Base-by-base conservation (phyloP, 2,329 filamentous ascomycete species). In the Colletotrichum spaethianum region DNA sequence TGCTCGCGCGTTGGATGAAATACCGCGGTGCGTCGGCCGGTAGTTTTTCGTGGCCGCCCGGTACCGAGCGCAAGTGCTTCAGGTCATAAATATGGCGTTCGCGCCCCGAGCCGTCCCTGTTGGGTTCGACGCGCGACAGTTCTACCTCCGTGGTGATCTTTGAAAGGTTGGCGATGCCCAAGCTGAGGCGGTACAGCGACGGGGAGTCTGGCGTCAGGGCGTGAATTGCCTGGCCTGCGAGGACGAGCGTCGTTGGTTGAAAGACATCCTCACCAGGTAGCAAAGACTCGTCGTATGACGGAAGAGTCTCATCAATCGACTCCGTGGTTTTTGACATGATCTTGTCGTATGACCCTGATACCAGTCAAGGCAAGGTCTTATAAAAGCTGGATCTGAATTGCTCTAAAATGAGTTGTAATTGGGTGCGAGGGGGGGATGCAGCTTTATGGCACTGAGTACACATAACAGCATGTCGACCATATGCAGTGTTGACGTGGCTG, bases 21-120 rank as follows among this genome's bases (percentile, higher is more conserved):
- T 53, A 63, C 26, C 36, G 48, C 46, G 61, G 48, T 20, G 61
- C 33, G 48, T 63, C 61, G 12, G 61, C 52, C 46, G 61, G 61
- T 20, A 63, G 46, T 14, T 18, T 40, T 20, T 20, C 36, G 14
- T 28, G 44, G 18, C 48, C 61, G 36, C 61, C 61, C 3, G 36
- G 61, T 23, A 23, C 33, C n/a, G 38, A 53, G 48, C 61, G 61
- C 61, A 63, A 42, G 28, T 55, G 38, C 14, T 26, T 23, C 48
- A 63, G 20, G 36, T 63, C 61, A 36, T 63, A 63, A 0, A 63
- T 63, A 12, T 63, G 61, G n/a, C 61, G 61, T 28, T 63, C 61
- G 18, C 61, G 48, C 7, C 26, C 36, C 36, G 61, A n/a, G 31
- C 61, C 61, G 48, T 31, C 46, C 3, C 28, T 63, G 3, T 36